Evolutionary conservation across 768 basidiomycete genomes (phyloP), one percentile per base, ranked within the genome.

Genomic region (Russula vinacea): DNA sequence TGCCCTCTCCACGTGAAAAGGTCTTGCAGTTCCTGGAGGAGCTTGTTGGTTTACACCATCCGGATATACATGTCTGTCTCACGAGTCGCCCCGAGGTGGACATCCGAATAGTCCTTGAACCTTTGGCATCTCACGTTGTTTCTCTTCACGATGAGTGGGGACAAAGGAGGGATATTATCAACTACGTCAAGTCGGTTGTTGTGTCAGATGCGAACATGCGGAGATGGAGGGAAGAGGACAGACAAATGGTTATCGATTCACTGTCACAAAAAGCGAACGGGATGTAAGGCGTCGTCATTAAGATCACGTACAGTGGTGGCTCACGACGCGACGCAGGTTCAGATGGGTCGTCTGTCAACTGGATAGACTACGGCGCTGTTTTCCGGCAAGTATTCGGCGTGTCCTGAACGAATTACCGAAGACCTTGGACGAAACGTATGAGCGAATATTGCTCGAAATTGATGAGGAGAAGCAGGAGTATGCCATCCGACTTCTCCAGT

Each of bases 61-160:
- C 51, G 3, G 8, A 33, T 2, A 11, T 52, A 14, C 58, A 29
- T 16, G 1, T 60, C 1, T 60, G 49, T 29, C n/a, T 59, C 5
- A 50, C 47, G 4, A 50, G 58, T 8, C 58, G 58, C 17, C 58
- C 58, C n/a, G 59, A 60, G 39, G 37, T 32, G n/a, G 59, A 60
- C 29, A 60, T 60, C 40, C 19, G 26, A 29, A 44, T 3, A 3
- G 29, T 33, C 35, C 3, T 60, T 2, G 35, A 7, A 7, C 22
- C 52, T 9, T n/a, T 61, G 32, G 13, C 60, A 13, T 35, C 60
- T 19, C 32, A 33, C 1, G 0, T 1, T 3, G 17, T 54, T 2
- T 54, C 42, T n/a, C 44, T 53, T 8, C 29, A 54, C n/a, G n/a
- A 54, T 11, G 16, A 54, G 35, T 9, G 11, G 2, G 60, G 60